Conservation (phyloP, 202 grass and related monocot species). For the Dendrocalamus latiflorus region DNA sequence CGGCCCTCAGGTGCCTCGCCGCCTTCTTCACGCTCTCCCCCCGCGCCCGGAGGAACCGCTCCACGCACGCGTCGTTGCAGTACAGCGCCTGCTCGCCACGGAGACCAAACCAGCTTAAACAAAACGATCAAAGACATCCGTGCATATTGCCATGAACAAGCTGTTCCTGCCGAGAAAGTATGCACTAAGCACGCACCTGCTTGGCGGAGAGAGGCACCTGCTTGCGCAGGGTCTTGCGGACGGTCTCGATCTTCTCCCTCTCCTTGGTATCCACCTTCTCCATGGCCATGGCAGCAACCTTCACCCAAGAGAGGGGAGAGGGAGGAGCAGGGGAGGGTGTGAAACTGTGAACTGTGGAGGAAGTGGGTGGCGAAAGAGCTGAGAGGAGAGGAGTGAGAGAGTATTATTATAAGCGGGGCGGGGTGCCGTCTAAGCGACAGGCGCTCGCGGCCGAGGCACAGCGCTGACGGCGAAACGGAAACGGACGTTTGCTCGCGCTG, state of each 20-base stretch:
- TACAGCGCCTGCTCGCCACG: constrained; percentile 57
- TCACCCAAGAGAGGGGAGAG: not conserved
- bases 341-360: not conserved
- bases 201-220: constrained; percentile 77
- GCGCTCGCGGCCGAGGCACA: not conserved
- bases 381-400: not conserved
- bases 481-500: constrained; percentile 13
- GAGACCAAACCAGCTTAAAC: not conserved
- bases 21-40: constrained; percentile 91
- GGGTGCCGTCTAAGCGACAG: constrained; percentile 29
- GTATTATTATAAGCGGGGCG: constrained; percentile 26
- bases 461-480: constrained; percentile 20
- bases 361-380: not conserved
- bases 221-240: constrained; percentile 69
- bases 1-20: constrained; percentile 76
- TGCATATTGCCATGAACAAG: not conserved
- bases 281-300: constrained; percentile 47
- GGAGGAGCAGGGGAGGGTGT: not conserved
- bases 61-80: constrained; percentile 80
- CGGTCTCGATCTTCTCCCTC: constrained; percentile 71
- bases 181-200: constrained; percentile 36
- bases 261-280: constrained; percentile 62
- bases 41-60: constrained; percentile 61
- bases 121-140: not conserved
- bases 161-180: not conserved